Evolutionary conservation across 208 protist genomes (phyloP).

Genomic region (Naegleria gruberi): DNA sequence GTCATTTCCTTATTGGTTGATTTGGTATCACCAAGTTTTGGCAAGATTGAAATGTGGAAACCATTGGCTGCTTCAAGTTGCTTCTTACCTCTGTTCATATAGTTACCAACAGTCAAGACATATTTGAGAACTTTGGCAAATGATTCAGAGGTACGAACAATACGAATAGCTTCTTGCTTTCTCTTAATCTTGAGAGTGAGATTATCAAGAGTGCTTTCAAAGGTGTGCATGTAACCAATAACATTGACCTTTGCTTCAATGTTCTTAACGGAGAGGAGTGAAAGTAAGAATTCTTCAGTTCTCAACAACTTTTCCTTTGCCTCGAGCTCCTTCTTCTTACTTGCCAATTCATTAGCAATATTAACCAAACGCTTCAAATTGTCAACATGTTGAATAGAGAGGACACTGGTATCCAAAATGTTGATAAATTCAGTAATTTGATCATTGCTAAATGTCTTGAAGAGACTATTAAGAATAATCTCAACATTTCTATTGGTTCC

Average conservation of each 20-base stretch:
- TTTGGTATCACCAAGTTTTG: not conserved
- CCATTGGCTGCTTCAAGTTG: not conserved
- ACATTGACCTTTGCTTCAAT: not conserved
- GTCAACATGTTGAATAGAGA: not conserved
- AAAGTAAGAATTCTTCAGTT: not conserved
- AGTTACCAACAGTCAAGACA: not conserved
- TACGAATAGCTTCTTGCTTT: not conserved
- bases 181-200: not conserved
- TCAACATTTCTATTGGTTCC: not conserved
- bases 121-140: not conserved
- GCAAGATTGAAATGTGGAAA: not conserved
- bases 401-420: not conserved
- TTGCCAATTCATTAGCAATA: not conserved
- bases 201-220: not conserved
- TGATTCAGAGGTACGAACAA: not conserved
- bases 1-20: not conserved
- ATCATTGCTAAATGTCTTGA: not conserved
- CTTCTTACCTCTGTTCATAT: not conserved
- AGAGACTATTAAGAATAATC: not conserved
- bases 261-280: not conserved
- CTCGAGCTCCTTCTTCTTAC: not conserved
- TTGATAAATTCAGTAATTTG: not conserved
- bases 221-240: not conserved
- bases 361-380: not conserved
- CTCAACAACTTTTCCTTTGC: not conserved